phyloP scores from a whole-genome alignment of 2,329 filamentous ascomycete species.

The Karstenula rhodostoma region DNA sequence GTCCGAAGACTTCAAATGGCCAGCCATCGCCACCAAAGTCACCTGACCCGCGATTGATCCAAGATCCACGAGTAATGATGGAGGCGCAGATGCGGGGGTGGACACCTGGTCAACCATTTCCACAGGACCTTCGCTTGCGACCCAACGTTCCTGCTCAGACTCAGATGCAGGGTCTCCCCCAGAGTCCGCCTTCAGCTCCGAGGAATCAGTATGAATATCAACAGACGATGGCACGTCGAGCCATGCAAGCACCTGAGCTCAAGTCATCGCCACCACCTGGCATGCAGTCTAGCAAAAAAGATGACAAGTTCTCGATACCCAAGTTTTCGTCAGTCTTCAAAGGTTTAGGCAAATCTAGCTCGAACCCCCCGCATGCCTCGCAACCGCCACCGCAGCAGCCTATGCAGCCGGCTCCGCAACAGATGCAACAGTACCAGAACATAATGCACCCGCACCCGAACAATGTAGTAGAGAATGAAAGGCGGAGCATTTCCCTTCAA shows the following conservation, averaged over 20 bases:
- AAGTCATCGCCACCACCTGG: conserved; percentile 13
- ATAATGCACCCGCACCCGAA: conserved; percentile 14
- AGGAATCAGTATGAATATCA: conserved; percentile 42
- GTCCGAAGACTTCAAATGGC: conserved; percentile 6
- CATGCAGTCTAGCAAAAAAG: conserved; percentile 31
- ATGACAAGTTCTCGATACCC: conserved; percentile 37
- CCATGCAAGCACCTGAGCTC: conserved; percentile 28
- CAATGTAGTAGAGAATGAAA: conserved; percentile 17
- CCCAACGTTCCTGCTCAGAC: conserved; percentile 22
- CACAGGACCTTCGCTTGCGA: conserved; percentile 22
- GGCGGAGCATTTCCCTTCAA: conserved; percentile 33
- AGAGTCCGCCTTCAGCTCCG: conserved; percentile 19
- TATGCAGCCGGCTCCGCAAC: conserved; percentile 1
- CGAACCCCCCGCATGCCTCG: conserved; percentile 20
- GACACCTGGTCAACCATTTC: conserved; percentile 16
- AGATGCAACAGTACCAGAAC: not conserved
- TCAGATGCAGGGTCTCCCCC: conserved; percentile 24
- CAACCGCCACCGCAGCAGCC: conserved; percentile 14
- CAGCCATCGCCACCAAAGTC: conserved; percentile 7
- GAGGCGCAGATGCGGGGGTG: conserved; percentile 24
- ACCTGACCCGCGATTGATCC: conserved; percentile 19
- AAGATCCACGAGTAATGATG: conserved; percentile 16
- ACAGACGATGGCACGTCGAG: conserved; percentile 40
- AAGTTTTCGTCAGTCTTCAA: conserved; percentile 58
- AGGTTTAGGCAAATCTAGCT: conserved; percentile 35